phyloP scores from a whole-genome alignment of 2,329 filamentous ascomycete genomes.

The Fusarium sp. region DNA sequence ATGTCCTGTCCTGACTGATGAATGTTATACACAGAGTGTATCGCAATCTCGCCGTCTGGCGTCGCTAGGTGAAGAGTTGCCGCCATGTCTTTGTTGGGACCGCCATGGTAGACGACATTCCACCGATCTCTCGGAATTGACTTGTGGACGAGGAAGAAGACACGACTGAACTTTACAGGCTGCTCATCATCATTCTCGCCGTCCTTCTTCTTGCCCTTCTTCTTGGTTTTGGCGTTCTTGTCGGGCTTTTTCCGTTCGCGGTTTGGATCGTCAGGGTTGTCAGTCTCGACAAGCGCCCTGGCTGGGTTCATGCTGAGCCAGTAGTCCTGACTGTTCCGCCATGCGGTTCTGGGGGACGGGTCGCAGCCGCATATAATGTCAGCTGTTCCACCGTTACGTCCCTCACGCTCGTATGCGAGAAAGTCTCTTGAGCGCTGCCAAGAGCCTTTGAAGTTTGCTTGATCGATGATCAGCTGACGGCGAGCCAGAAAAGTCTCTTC shows the following conservation, averaged over 20 bases:
- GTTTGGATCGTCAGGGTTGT: background rate
- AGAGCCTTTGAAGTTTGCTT: background rate
- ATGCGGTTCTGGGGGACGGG: background rate
- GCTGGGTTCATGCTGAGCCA: background rate
- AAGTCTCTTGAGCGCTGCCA: background rate
- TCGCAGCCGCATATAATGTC: background rate
- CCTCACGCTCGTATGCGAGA: background rate
- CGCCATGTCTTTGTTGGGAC: background rate
- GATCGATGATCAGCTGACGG: background rate
- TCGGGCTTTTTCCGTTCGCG: background rate
- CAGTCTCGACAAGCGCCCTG: background rate
- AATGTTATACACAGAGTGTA: conserved; percentile 14
- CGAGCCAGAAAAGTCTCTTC: background rate
- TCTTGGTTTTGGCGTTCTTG: too few relatives aligned
- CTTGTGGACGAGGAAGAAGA: background rate
- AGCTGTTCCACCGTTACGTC: background rate
- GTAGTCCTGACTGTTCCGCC: background rate
- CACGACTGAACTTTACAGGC: background rate
- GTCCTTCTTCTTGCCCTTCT: background rate
- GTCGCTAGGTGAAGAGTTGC: conserved; percentile 4
- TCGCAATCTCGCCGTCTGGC: background rate
- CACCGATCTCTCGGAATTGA: background rate
- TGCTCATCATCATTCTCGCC: rapidly evolving
- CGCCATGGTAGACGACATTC: background rate
- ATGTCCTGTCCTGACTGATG: background rate